These are phyloP conservation scores for Leccinum incarnatum DNA, from an alignment of 768 basidiomycete genomes.

Conservation along the genomic window DNA sequence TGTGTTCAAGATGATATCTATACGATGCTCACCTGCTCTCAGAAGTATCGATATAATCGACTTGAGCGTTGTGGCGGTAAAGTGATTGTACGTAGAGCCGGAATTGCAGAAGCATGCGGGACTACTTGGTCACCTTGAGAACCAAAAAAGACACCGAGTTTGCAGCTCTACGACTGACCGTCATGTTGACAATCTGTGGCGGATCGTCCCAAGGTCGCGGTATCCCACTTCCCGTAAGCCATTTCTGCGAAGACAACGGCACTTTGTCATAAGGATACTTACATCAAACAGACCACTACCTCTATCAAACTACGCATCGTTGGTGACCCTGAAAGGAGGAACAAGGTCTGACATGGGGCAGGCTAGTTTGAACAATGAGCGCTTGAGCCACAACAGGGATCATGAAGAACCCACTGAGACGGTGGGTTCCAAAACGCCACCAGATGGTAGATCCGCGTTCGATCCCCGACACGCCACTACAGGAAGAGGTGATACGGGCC, in stretches of 20 bases:
- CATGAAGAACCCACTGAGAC: constrained; percentile 12
- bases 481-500: constrained; percentile 11
- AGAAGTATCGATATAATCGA: background rate
- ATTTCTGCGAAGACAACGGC: background rate
- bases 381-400: constrained; percentile 7
- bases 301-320: background rate
- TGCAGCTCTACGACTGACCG: background rate
- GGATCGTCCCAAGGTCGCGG: constrained; percentile 13
- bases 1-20: background rate
- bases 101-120: background rate
- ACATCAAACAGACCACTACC: background rate
- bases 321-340: constrained; percentile 1
- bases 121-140: background rate
- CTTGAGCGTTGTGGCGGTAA: background rate
- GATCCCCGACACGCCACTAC: constrained; percentile 5
- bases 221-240: background rate
- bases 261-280: background rate
- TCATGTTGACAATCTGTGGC: constrained; percentile 14
- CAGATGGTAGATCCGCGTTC: constrained; percentile 5
- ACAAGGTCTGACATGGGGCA: background rate
- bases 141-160: constrained; percentile 1
- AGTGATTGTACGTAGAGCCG: background rate
- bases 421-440: constrained; percentile 15
- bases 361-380: background rate
- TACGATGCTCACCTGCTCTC: background rate